These are phyloP conservation scores for Lupinus albus DNA, from an alignment of 306 rosid genomes.

Conservation along the genomic window DNA sequence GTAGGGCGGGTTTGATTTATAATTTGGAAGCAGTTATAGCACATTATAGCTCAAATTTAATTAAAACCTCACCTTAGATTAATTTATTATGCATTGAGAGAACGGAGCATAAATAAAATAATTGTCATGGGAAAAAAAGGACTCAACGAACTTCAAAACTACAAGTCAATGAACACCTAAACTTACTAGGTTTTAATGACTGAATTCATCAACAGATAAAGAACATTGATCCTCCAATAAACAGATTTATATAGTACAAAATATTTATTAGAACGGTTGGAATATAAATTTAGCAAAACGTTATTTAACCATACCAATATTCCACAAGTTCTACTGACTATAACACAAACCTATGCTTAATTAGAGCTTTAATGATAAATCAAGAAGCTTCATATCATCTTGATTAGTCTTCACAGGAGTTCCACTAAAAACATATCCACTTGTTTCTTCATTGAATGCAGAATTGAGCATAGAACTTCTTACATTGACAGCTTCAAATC, in stretches of 20 bases:
- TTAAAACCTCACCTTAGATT: not conserved
- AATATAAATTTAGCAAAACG: constrained; percentile 39
- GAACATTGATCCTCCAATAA: not conserved
- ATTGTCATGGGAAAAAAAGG: not conserved
- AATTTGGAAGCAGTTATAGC: not conserved
- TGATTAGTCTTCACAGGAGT: constrained; percentile 45
- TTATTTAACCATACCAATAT: constrained; percentile 17
- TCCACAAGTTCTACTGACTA: not conserved
- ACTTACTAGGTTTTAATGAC: constrained; percentile 14
- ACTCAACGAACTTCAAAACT: not conserved
- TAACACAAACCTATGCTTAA: constrained; percentile 21
- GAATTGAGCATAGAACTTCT: constrained; percentile 25
- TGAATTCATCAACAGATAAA: too few species aligned
- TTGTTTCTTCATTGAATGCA: constrained; percentile 35
- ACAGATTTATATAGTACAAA: constrained; percentile 38
- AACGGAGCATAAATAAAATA: not conserved
- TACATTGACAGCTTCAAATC: constrained; percentile 44
- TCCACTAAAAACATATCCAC: constrained; percentile 40
- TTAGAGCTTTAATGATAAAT: constrained; percentile 70
- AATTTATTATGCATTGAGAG: not conserved
- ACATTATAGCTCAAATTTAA: not conserved
- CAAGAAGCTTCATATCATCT: constrained; percentile 62
- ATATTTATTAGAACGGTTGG: constrained; percentile 36
- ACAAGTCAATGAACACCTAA: constrained; percentile 15
- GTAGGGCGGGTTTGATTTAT: not conserved